Evolutionary conservation across 805 yeast species (phyloP).

Genomic region (Phaffomyces thermotolerans): DNA sequence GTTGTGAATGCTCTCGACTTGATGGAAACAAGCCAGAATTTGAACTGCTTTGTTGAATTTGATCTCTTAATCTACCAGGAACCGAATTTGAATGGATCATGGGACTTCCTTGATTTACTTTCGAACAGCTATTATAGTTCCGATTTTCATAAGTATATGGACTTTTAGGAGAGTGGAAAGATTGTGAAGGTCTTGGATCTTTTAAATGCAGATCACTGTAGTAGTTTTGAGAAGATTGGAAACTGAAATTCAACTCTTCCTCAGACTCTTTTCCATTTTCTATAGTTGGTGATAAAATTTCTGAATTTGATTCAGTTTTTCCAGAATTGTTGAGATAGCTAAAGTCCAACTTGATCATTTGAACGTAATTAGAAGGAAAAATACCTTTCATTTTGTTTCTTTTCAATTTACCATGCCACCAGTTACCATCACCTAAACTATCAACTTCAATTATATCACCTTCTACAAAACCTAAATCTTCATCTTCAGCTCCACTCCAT

Average conservation of each 20-base stretch:
- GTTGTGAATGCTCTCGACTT: slow-evolving; percentile 3
- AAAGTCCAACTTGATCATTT: slow-evolving; percentile 36
- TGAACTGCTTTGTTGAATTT: neutral
- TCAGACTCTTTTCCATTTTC: neutral
- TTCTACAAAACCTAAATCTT: slow-evolving; percentile 89
- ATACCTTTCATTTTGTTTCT: slow-evolving; percentile 79
- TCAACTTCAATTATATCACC: slow-evolving; percentile 87
- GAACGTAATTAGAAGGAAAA: slow-evolving; percentile 85
- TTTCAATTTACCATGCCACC: slow-evolving; percentile 83
- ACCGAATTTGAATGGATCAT: slow-evolving; percentile 21
- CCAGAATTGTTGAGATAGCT: slow-evolving; percentile 7
- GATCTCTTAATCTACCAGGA: slow-evolving; percentile 14
- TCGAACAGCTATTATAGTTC: neutral
- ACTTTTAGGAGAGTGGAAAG: slow-evolving; percentile 1
- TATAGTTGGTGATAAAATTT: neutral
- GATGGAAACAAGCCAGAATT: neutral
- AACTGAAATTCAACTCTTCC: slow-evolving; percentile 23
- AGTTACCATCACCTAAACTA: slow-evolving; percentile 74
- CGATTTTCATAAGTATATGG: slow-evolving; percentile 1
- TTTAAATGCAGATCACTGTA: slow-evolving; percentile 9
- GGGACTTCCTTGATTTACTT: neutral
- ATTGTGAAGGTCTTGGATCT: neutral
- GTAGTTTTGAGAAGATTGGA: slow-evolving; percentile 20
- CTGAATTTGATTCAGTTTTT: neutral
- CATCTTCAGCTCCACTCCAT: slow-evolving; percentile 89